These are phyloP conservation scores for Grosmannia penicillata DNA, from an alignment of 2,329 filamentous ascomycete genomes.

Conservation along the genomic window DNA sequence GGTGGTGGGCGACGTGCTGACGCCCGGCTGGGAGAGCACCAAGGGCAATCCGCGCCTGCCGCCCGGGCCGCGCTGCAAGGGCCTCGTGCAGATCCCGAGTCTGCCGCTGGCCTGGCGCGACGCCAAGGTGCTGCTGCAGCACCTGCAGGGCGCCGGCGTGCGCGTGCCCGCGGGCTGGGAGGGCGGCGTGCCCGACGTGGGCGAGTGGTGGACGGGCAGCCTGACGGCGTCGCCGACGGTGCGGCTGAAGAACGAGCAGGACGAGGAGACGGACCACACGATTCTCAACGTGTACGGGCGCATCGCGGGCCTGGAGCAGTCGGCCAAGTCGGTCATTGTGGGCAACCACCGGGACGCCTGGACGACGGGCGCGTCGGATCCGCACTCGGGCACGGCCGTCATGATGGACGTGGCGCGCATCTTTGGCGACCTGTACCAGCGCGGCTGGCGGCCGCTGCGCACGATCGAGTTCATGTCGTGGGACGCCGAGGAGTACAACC, in stretches of 20 bases:
- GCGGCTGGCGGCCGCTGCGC: conserved; percentile 82
- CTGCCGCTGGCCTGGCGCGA: conserved; percentile 83
- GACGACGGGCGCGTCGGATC: conserved; percentile 76
- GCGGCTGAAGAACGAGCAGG: conserved; percentile 72
- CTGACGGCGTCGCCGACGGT: conserved; percentile 56
- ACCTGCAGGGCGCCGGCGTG: conserved; percentile 60
- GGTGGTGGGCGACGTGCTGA: conserved; percentile 82
- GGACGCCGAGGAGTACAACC: conserved; percentile 88
- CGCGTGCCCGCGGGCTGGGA: conserved; percentile 56
- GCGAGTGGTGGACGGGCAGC: conserved; percentile 76
- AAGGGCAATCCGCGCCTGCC: conserved; percentile 48
- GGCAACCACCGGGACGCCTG: conserved; percentile 91
- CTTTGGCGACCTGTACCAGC: conserved; percentile 60
- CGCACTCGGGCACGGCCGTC: conserved; percentile 77
- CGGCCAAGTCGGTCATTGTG: conserved; percentile 70
- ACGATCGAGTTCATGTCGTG: conserved; percentile 95
- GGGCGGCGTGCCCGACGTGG: conserved; percentile 60
- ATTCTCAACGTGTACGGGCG: conserved; percentile 88
- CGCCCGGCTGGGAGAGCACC: conserved; percentile 69
- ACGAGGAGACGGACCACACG: conserved; percentile 65
- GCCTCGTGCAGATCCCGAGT: conserved; percentile 72
- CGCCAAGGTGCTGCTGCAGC: conserved; percentile 63
- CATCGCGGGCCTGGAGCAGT: conserved; percentile 72
- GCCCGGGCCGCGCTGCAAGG: conserved; percentile 53
- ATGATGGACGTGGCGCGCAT: conserved; percentile 80